These are phyloP conservation scores for Helicostylum pulchrum DNA, from an alignment of 192 early-diverging fungal species.

Conservation along the genomic window DNA sequence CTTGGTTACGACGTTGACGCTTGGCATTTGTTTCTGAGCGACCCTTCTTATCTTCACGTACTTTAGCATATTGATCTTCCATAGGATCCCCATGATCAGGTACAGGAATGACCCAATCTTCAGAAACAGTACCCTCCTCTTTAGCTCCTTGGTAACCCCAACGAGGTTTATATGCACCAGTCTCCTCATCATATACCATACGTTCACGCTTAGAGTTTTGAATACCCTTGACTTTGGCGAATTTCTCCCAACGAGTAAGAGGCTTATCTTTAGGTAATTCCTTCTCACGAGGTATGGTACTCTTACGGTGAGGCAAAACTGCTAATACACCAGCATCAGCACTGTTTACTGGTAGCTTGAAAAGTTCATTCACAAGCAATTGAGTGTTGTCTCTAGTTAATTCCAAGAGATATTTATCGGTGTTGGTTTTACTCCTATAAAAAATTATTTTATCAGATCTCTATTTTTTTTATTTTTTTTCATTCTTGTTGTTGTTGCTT, in stretches of 20 bases:
- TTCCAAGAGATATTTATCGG: constrained; percentile 61
- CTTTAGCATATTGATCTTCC: constrained; percentile 81
- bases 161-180: constrained; percentile 79
- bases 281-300: constrained; percentile 84
- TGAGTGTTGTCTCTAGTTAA: constrained; percentile 81
- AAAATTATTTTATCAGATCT: neutral
- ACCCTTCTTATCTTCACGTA: constrained; percentile 82
- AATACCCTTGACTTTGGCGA: constrained; percentile 96
- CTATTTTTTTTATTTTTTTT: neutral
- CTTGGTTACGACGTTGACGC: constrained; percentile 80
- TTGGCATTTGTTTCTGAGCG: constrained; percentile 85
- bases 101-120: constrained; percentile 95
- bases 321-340: constrained; percentile 77
- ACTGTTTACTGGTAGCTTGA: constrained; percentile 67
- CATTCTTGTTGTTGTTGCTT: constrained; percentile 15
- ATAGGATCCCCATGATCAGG: constrained; percentile 78
- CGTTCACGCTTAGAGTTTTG: constrained; percentile 77
- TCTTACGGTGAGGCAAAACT: constrained; percentile 64
- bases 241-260: constrained; percentile 97
- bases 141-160: constrained; percentile 87
- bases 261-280: constrained; percentile 87
- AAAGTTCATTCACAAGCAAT: constrained; percentile 85
- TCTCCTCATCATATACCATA: constrained; percentile 81
- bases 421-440: constrained; percentile 33
- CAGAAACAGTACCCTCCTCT: constrained; percentile 48